Base-by-base conservation (phyloP, 2,329 filamentous ascomycete genomes). In the Aspergillus terreus region DNA sequence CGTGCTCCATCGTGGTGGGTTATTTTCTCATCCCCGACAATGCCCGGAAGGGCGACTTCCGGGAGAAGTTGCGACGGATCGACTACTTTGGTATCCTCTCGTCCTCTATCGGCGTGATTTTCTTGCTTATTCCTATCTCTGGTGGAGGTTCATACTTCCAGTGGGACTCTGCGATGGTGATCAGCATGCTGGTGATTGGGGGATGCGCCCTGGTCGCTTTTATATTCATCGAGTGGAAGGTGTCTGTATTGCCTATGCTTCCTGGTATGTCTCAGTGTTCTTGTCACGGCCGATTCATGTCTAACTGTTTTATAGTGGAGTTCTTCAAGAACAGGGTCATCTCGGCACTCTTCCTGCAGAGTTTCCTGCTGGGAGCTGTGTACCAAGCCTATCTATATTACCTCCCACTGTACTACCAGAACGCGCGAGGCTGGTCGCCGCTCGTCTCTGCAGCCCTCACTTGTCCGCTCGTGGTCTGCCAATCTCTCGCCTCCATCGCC, bases 101-200 rank as follows among this genome's bases (percentile, higher is more conserved):
- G 2, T 80, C 78, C 4, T 81, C 80, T 0, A 68, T 77, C 6
- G 82, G 77, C 0, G 78, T 85, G 25, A 78, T 86, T 9, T 73
- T 86, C 11, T 58, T 87, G 2, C 71, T 87, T 15, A 83, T 87
- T 42, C 84, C 84, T 0, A 77, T 87, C 11, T 85, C 82, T 2
- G 82, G 82, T 14, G 82, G 80, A 51, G 82, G 79, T 1, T 75
- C 77, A 0, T 82, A 82, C 52, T 84, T 83, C 55, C 64, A 72
- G 3, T 83, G 80, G 80, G 60, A 72, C 25, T 82, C 78, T 9
- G 71, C 81, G 0, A 76, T 83, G 74, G 78, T 83, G 1, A 82
- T 86, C 19, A 74, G 75, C 35, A 83, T 85, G 81, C 69, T 86
- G 11, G 67, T 68, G 0, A 67, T 83, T 11, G 80, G 80, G 14